These are phyloP conservation scores for Aspergillus sp. DNA, from an alignment of 2,329 filamentous ascomycete genomes.

Conservation along the genomic window DNA sequence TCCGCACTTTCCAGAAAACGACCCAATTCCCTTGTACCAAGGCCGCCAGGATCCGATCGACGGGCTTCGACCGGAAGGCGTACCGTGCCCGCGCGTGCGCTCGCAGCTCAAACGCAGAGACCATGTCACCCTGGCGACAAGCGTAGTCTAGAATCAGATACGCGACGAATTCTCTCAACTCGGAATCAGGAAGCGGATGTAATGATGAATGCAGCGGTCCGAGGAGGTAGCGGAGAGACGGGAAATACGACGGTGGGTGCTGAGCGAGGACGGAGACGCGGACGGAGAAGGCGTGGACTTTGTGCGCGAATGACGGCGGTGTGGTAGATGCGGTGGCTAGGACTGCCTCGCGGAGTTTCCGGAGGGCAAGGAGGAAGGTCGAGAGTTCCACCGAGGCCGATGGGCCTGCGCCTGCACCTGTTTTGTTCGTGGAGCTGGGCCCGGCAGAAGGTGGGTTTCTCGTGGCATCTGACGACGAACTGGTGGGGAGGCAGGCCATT, in stretches of 20 bases:
- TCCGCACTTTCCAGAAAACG: slow-evolving; percentile 62
- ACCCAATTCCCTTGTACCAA: slow-evolving; percentile 77
- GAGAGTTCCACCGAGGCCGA: slow-evolving; percentile 57
- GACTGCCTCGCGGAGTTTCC: slow-evolving; percentile 86
- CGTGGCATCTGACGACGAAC: slow-evolving; percentile 31
- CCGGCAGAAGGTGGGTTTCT: slow-evolving; percentile 30
- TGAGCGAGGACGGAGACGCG: slow-evolving; percentile 71
- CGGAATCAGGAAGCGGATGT: slow-evolving; percentile 60
- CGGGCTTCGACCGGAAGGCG: slow-evolving; percentile 55
- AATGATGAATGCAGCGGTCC: slow-evolving; percentile 56
- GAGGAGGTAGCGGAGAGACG: slow-evolving; percentile 73
- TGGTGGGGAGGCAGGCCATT: slow-evolving; percentile 56
- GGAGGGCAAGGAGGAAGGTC: slow-evolving; percentile 70
- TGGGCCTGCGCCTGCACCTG: slow-evolving; percentile 17
- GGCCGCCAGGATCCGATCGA: slow-evolving; percentile 61
- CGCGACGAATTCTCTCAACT: slow-evolving; percentile 68
- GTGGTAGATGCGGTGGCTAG: slow-evolving; percentile 62
- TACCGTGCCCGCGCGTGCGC: slow-evolving; percentile 43
- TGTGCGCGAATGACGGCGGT: slow-evolving; percentile 71
- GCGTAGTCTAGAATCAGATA: slow-evolving; percentile 83
- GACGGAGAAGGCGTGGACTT: slow-evolving; percentile 86
- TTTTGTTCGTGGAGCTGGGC: slow-evolving; percentile 8
- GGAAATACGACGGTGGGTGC: slow-evolving; percentile 82
- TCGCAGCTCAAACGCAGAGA: slow-evolving; percentile 62
- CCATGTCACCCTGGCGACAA: slow-evolving; percentile 69